Evolutionary conservation across 768 basidiomycete genomes (phyloP), one percentile per base, ranked within the genome.

Genomic region (Phanerodontia chrysosporium): DNA sequence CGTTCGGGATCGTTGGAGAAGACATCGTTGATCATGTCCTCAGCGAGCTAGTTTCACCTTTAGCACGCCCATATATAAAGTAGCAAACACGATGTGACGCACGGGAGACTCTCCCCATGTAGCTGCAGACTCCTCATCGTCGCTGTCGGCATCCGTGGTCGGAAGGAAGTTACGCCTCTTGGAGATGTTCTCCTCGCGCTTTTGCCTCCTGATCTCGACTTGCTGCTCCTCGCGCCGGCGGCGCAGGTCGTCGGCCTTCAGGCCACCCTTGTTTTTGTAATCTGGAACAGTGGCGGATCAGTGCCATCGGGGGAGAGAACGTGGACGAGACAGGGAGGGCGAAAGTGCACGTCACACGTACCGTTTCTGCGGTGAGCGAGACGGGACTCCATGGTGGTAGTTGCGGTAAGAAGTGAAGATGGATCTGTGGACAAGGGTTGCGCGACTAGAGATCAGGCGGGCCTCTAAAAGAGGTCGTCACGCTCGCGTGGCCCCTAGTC

Each of bases 221-320:
- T 98, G 95, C 72, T 96, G 93, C 73, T 99, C 95, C 74, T 98
- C 97, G 59, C 97, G 87, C 73, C 96, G 88, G 75, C 95, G 89
- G 67, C 96, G 86, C 66, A 98, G 89, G 73, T 98, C 93, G 61
- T 96, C 93, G 67, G 86, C 87, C 73, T 93, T 95, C 64, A 95
- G 79, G 65, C 83, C 87, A 62, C 90, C 89, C 74, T 94, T 95
- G 75, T 84, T 89, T 81, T 96, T 96, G 80, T 91, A 95, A 69
- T 85, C 92, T 94, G 68, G 39, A 60, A 69, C 49, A 64, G 51
- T 68, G 59, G 71, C 75, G 78, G 76, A 76, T 80, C 68, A 73
- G 59, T 61, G 51, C 42, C 62, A 65, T 62, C 65, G 64, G 2
- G 21, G 22, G 21, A 22, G 44, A 24, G 10, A 25, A 12, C 21